Base-by-base conservation (phyloP, 345 rosid genomes). In the Eucalyptus shirleyi region DNA sequence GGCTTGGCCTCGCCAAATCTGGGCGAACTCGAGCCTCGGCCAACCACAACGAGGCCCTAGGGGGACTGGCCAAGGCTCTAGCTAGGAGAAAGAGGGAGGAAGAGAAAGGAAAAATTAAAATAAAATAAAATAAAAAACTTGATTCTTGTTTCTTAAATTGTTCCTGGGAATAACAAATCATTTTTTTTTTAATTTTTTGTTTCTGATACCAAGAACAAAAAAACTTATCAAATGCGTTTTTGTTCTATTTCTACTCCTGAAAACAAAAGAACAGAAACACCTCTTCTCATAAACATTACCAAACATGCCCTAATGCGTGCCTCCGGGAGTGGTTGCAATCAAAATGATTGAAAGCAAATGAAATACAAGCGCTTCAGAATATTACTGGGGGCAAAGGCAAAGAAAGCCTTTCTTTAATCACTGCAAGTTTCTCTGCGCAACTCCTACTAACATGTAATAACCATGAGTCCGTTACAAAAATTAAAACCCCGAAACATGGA, bases 201-300 rank as follows among this genome's bases (percentile, higher is more conserved):
- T 53, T 53, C 0, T 7, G 0, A 1, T 53, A 0, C 24, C 56
- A 0, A 0, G 9, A 53, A 53, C 11, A 53, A 53, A 53, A 53
- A 53, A 53, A 7, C 59, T 53, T 19, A 53, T 9, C 26, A 53
- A 53, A 53, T 1, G 0, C 26, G 0, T 19, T 53, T 53, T 1
- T 53, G 0, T 53, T 19, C 10, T 19, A 8, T 53, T 21, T 53
- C 59, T 53, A 21, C 11, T 53, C 59, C 10, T 1, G 10, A 19
- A 0, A 53, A 53, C 26, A 53, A 53, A 53, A 53, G 5, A 53
- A 21, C 11, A 53, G 0, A 21, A 53, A 21, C 26, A 21, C 59
- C 24, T 53, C 11, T 53, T 21, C 11, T 1, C 1, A 0, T 0
- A 19, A 21, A 19, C 11, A 19, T 53, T 53, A 53, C 11, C 59